phyloP scores from a whole-genome alignment of 352 stramenopile species.

The Globisporangium irregulare region DNA sequence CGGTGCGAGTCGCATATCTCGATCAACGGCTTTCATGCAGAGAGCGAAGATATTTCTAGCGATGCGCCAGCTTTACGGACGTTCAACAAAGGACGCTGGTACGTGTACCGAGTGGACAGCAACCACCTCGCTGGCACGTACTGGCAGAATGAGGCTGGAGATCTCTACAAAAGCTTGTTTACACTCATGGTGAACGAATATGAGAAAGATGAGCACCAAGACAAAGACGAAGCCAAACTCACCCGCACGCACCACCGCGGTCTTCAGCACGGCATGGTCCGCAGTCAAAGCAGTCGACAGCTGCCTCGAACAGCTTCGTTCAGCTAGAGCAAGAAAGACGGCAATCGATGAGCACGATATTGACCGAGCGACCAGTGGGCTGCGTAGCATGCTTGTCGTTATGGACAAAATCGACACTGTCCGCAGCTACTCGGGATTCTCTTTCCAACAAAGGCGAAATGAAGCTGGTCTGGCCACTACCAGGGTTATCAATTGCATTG shows the following conservation, averaged over 20 bases:
- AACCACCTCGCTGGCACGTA: constrained; percentile 76
- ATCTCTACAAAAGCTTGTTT: constrained; percentile 74
- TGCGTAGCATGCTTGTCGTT: not conserved
- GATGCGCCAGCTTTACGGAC: constrained; percentile 17
- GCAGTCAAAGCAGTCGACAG: constrained; percentile 9
- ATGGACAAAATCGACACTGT: not conserved
- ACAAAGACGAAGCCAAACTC: not conserved
- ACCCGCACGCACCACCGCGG: not conserved
- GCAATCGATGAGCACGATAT: not conserved
- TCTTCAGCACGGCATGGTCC: not conserved
- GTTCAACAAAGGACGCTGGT: constrained; percentile 67
- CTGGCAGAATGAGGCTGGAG: constrained; percentile 56
- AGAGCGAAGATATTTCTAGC: constrained; percentile 26
- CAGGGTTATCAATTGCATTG: not conserved
- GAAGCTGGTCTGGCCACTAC: not conserved
- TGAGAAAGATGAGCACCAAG: constrained; percentile 24
- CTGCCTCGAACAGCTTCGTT: constrained; percentile 12
- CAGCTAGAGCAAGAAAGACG: not conserved
- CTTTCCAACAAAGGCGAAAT: not conserved
- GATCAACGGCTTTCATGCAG: constrained; percentile 54
- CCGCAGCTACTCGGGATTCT: not conserved
- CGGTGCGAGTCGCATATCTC: constrained; percentile 72
- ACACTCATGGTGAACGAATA: constrained; percentile 61
- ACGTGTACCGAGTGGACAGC: constrained; percentile 73
- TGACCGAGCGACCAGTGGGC: not conserved